phyloP scores from a whole-genome alignment of 2,329 filamentous ascomycete species.

The Cordyceps cateniannulata region DNA sequence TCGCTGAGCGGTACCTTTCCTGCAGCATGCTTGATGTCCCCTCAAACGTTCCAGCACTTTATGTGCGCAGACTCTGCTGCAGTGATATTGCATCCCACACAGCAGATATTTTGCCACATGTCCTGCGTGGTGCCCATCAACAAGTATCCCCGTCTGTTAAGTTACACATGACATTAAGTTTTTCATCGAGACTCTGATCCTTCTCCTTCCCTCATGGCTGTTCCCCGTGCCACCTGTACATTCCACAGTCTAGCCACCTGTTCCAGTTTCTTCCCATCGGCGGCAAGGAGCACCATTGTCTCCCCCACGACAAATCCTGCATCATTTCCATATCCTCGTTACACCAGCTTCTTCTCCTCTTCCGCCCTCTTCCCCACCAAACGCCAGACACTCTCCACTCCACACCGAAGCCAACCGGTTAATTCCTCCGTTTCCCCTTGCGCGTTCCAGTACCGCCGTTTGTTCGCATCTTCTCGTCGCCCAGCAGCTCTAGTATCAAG shows the following conservation, averaged over 20 bases:
- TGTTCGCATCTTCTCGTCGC: background rate
- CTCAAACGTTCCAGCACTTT: background rate
- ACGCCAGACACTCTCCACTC: conserved; percentile 1
- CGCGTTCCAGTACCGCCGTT: background rate
- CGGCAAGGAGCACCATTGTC: background rate
- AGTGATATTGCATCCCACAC: background rate
- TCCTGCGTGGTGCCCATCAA: background rate
- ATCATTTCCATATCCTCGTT: background rate
- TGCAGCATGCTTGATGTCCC: background rate
- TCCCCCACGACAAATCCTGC: background rate
- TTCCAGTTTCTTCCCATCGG: background rate
- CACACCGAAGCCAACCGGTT: background rate
- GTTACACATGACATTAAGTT: background rate
- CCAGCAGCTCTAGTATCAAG: background rate
- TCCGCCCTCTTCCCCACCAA: background rate
- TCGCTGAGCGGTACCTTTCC: background rate
- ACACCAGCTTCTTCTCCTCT: background rate
- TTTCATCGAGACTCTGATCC: background rate
- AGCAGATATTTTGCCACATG: background rate
- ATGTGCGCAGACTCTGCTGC: background rate
- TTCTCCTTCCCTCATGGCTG: background rate
- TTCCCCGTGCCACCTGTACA: background rate
- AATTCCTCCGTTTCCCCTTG: background rate
- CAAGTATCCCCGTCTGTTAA: background rate
- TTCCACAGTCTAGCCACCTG: background rate